Evolutionary conservation across 176 grass and related monocot genomes (phyloP).

Genomic region (Leersia perrieri): DNA sequence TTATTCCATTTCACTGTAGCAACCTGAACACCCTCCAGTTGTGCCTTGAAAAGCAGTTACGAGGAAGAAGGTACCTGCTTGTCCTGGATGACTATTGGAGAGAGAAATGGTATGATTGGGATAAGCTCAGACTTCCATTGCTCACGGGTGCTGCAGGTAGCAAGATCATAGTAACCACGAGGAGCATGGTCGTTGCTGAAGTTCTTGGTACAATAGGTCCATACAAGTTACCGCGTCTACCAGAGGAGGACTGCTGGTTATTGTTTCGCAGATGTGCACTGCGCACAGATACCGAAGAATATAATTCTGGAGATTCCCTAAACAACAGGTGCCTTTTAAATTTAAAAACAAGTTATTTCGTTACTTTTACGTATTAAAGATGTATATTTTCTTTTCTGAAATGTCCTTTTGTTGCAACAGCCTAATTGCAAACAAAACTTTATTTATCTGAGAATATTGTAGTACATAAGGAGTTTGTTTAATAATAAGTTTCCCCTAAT

Average conservation of each 20-base stretch:
- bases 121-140: slow-evolving; percentile 11
- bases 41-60: not conserved
- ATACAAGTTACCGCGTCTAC: slow-evolving; percentile 12
- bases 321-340: not conserved
- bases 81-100: slow-evolving; percentile 50
- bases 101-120: slow-evolving; percentile 30
- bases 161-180: slow-evolving; percentile 53
- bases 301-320: not conserved
- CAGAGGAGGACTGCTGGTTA: slow-evolving; percentile 26
- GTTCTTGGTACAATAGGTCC: not conserved
- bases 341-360: not conserved
- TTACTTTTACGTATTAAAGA: not conserved
- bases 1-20: not conserved
- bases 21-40: slow-evolving; percentile 26
- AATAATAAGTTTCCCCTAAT: too few species aligned
- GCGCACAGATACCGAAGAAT: not conserved
- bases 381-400: too few species aligned
- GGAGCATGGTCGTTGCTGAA: slow-evolving; percentile 5
- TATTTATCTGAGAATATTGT: too few species aligned
- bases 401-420: too few species aligned
- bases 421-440: too few species aligned
- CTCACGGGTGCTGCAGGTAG: slow-evolving; percentile 28
- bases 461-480: too few species aligned
- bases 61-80: slow-evolving; percentile 43
- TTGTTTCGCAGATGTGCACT: slow-evolving; percentile 21